Percentiles rank a stretch among this genome's conserved stretches.
phyloP scores from a whole-genome alignment of 768 basidiomycete species.

The Mycena metata region DNA sequence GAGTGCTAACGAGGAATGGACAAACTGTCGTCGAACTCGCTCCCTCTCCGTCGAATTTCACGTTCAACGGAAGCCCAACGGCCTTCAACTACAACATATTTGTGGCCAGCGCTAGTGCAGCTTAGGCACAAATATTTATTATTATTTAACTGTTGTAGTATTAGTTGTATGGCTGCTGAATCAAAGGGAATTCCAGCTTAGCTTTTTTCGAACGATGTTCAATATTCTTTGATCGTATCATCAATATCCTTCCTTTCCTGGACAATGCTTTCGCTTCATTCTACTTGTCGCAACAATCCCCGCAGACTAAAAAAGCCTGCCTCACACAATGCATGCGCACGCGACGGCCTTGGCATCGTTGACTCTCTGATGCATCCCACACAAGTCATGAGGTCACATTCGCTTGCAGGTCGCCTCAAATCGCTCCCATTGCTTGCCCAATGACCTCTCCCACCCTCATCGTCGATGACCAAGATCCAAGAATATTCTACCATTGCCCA shows the following conservation, averaged over 20 bases:
- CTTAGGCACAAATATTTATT: conserved; percentile 14
- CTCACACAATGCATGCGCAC: too few species aligned
- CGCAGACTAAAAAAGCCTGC: too few species aligned
- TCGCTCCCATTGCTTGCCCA: not conserved
- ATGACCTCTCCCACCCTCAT: conserved; percentile 45
- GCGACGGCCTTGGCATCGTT: too few species aligned
- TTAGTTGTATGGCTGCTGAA: too few species aligned
- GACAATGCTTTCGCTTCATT: too few species aligned
- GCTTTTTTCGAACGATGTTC: too few species aligned
- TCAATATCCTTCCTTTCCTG: too few species aligned
- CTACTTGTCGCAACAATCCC: too few species aligned
- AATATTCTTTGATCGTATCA: too few species aligned
- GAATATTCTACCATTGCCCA: conserved; percentile 54
- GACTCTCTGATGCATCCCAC: too few species aligned
- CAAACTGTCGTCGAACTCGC: conserved; percentile 58
- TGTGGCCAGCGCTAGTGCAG: conserved; percentile 53
- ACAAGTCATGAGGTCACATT: conserved; percentile 28
- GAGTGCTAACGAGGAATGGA: conserved; percentile 64
- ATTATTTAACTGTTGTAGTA: conserved; percentile 27
- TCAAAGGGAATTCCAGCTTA: too few species aligned
- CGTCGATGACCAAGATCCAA: conserved; percentile 55
- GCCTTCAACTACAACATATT: conserved; percentile 82
- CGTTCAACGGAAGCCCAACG: conserved; percentile 65
- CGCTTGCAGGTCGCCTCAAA: not conserved
- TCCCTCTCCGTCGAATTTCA: conserved; percentile 60